Conservation (phyloP, 2,329 filamentous ascomycete species). For the Camillea tinctor region DNA sequence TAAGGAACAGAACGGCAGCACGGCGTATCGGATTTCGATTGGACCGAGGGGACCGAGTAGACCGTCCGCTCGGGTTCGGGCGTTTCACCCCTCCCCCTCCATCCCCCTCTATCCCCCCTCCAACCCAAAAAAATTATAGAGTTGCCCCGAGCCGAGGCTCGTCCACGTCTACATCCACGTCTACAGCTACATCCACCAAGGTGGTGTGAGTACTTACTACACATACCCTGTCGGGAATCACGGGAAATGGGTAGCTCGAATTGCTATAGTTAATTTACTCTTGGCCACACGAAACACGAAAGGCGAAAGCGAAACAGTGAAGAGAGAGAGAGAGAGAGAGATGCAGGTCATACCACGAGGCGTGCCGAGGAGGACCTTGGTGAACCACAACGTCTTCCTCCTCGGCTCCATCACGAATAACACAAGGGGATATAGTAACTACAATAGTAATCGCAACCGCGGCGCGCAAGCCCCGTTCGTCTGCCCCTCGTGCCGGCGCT, state of each 20-base stretch:
- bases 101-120: too few species aligned
- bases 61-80: neutral
- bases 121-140: neutral
- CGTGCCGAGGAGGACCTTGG: slow-evolving; percentile 1
- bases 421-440: neutral
- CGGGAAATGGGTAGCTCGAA: too few species aligned
- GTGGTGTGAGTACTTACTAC: too few species aligned
- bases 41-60: neutral
- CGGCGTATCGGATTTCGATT: neutral
- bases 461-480: slow-evolving; percentile 19
- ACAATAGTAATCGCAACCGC: neutral
- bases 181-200: neutral
- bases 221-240: too few species aligned
- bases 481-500: slow-evolving; percentile 29
- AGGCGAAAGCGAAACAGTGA: too few species aligned
- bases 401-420: neutral
- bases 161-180: too few species aligned
- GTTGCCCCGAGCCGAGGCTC: neutral
- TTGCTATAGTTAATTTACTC: too few species aligned
- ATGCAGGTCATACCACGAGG: slow-evolving; percentile 13
- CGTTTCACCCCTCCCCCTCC: neutral
- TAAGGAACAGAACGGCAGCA: too few species aligned
- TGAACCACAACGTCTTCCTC: neutral
- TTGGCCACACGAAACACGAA: too few species aligned
- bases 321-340: too few species aligned